Conservation (phyloP, 768 basidiomycete genomes). For the Mycena leptocephala region DNA sequence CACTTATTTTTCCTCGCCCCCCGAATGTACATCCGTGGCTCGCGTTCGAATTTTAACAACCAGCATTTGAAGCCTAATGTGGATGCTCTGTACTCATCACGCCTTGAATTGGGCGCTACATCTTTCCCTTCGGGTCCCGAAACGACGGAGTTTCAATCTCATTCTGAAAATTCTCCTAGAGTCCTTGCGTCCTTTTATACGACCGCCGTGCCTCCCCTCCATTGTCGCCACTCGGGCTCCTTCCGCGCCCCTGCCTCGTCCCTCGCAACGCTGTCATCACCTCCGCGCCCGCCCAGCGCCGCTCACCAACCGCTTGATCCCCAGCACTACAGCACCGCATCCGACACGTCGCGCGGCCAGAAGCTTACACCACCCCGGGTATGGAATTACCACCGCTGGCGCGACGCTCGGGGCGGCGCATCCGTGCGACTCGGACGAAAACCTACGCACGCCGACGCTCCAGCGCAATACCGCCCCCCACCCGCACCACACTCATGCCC, state of each 20-base stretch:
- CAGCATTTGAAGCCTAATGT: too few species aligned
- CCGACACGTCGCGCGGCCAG: too few species aligned
- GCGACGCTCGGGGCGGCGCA: background rate
- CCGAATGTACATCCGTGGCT: too few species aligned
- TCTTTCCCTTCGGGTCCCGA: too few species aligned
- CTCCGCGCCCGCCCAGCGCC: background rate
- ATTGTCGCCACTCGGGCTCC: background rate
- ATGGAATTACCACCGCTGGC: background rate
- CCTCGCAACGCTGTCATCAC: background rate
- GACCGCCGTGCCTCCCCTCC: background rate
- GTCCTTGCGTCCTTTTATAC: background rate
- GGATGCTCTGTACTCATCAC: too few species aligned
- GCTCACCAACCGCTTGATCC: too few species aligned
- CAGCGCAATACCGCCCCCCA: background rate
- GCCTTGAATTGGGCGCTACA: too few species aligned
- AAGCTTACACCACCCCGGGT: background rate
- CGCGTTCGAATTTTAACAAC: too few species aligned
- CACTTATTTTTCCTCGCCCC: too few species aligned
- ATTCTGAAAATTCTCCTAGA: background rate
- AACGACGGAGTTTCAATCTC: too few species aligned
- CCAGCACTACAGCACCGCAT: background rate
- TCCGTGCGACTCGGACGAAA: background rate
- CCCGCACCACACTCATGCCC: too few species aligned
- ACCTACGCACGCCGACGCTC: background rate
- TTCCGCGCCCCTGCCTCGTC: background rate